These are phyloP conservation scores for Breviolum minutum DNA, from an alignment of 73 alveolate species.

Conservation along the genomic window DNA sequence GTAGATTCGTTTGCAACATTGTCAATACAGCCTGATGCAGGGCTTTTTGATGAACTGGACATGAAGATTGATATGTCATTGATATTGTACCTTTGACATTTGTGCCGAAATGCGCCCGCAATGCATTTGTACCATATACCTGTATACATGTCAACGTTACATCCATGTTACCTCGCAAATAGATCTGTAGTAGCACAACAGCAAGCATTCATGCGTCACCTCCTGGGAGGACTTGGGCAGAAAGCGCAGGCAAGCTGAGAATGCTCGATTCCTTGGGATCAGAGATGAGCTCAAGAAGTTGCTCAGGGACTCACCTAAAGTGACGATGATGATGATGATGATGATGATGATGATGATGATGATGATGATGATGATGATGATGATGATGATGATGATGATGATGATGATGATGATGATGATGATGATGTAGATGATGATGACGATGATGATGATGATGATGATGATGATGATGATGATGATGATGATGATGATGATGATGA, in stretches of 20 bases:
- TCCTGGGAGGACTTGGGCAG: slow-evolving; percentile 62
- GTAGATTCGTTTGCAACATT: slow-evolving; percentile 26
- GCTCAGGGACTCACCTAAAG: neutral
- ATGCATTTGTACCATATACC: neutral
- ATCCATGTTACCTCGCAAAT: too few relatives aligned
- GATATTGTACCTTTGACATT: too few relatives aligned
- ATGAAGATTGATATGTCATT: neutral
- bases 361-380: too few relatives aligned
- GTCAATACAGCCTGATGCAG: neutral
- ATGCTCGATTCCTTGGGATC: slow-evolving; percentile 51
- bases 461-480: too few relatives aligned
- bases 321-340: too few relatives aligned
- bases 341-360: too few relatives aligned
- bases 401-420: too few relatives aligned
- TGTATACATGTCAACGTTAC: neutral
- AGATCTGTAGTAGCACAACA: neutral
- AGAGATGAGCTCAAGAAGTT: neutral
- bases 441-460: neutral
- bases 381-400: too few relatives aligned
- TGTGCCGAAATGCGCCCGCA: neutral
- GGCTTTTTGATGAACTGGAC: neutral
- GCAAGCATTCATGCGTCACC: neutral
- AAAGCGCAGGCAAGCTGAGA: slow-evolving; percentile 47
- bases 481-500: neutral
- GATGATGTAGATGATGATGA: neutral